These are phyloP conservation scores for Pichia sp. DNA, from an alignment of 1,139 yeast species.

Conservation along the genomic window DNA sequence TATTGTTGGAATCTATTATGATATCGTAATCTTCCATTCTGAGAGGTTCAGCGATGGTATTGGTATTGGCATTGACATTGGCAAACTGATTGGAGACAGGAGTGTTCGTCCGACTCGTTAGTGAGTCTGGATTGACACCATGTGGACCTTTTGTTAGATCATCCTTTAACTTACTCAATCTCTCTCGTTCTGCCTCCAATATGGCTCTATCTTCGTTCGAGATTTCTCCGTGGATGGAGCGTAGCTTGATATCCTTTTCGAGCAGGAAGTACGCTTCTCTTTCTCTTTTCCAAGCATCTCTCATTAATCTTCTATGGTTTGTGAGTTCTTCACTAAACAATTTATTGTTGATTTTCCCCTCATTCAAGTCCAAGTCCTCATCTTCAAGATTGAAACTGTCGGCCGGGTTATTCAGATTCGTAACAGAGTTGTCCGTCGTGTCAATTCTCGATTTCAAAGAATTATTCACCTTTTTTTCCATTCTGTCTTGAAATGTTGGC, in stretches of 20 bases:
- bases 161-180: slow-evolving; percentile 27
- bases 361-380: background rate
- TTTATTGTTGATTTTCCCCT: background rate
- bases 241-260: slow-evolving; percentile 27
- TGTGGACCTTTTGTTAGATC: slow-evolving; percentile 18
- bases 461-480: slow-evolving; percentile 44
- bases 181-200: slow-evolving; percentile 34
- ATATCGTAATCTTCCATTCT: slow-evolving; percentile 43
- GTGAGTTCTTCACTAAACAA: slow-evolving; percentile 74
- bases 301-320: slow-evolving; percentile 64
- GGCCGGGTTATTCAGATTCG: background rate
- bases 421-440: background rate
- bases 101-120: slow-evolving; percentile 8
- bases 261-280: slow-evolving; percentile 34
- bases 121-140: slow-evolving; percentile 11
- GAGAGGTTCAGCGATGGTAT: slow-evolving; percentile 15
- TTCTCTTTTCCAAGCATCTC: slow-evolving; percentile 68
- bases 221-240: slow-evolving; percentile 17
- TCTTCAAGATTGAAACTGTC: slow-evolving; percentile 9
- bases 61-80: background rate
- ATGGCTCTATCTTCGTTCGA: slow-evolving; percentile 21
- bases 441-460: slow-evolving; percentile 9
- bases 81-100: slow-evolving; percentile 1
- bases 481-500: slow-evolving; percentile 82
- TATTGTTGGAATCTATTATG: slow-evolving; percentile 38